Evolutionary conservation across 2,329 filamentous ascomycete genomes (phyloP), one percentile per base, ranked within the genome.

Genomic region (Fonsecaea monophora): DNA sequence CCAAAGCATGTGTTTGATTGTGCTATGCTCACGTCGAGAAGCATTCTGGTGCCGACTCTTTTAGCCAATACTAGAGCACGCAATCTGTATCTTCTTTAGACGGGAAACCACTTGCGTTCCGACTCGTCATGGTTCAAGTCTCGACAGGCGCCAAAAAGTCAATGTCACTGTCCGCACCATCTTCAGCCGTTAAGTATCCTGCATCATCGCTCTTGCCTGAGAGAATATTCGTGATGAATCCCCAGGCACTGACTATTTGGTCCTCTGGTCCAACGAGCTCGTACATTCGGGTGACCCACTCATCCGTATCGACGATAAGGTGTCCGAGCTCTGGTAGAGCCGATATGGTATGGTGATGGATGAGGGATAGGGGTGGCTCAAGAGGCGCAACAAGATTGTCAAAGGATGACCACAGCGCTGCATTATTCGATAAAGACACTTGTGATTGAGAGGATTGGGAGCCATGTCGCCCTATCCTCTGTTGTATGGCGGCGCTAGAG

Each of bases 141-240:
- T 35, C 63, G 6, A 69, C 45, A 12, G 64, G 64, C 18, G 58
- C 62, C 54, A 67, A 21, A 60, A 63, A 69, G 45, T 67, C 68
- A 30, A 62, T 37, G 4, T 58, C 61, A 37, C 40, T 50, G 15
- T 60, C 57, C n/a, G 57, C 40, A 2, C 57, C 42, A 18, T 34
- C 38, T 25, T 42, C 35, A 21, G 15, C 18, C 40, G 50, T 30
- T 40, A 21, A 15, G 8, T 53, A 53, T 40, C 35, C 53, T 21
- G n/a, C 32, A 15, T 34, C 38, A 5, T 68, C 58, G 13, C 60
- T 40, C 56, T 70, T 68, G 37, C 68, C 65, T 2, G 60, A 57
- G 3, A 70, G 54, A 38, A 70, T 59, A 37, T 70, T 70, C 45
- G 66, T 64, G 10, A 70, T 62, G 37, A 68, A 70, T n/a, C 58